Conservation (phyloP, 208 protist genomes). For the Crithidia brevicula region DNA sequence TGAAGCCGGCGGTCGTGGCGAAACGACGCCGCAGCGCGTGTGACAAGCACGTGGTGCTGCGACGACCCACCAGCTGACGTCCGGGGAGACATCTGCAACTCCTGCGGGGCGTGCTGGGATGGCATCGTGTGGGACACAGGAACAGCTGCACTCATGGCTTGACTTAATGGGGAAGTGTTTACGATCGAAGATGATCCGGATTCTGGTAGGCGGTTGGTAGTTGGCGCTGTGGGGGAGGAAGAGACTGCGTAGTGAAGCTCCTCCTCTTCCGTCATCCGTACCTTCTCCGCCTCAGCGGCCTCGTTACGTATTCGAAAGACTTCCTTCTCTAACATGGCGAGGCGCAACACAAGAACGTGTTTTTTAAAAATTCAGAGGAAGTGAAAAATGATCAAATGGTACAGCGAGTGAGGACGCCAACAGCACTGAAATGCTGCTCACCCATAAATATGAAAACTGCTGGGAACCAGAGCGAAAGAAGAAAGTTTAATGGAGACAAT, state of each 20-base stretch:
- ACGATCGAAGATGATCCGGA: too few species aligned
- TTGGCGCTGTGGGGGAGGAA: too few species aligned
- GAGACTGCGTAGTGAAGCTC: not conserved
- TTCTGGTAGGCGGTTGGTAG: too few species aligned
- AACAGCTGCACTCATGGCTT: too few species aligned
- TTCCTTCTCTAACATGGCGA: slow-evolving; percentile 28
- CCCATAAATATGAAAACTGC: too few species aligned
- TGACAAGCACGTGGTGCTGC: slow-evolving; percentile 16
- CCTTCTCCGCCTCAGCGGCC: not conserved
- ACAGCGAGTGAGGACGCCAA: not conserved
- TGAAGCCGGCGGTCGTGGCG: slow-evolving; percentile 35
- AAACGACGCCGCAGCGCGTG: slow-evolving; percentile 37
- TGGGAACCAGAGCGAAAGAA: too few species aligned
- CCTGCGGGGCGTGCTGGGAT: too few species aligned
- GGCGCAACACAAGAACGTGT: not conserved
- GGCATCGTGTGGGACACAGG: too few species aligned
- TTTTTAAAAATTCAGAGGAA: slow-evolving; percentile 16
- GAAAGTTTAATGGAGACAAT: too few species aligned
- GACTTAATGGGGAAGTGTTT: too few species aligned
- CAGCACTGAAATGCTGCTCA: too few species aligned
- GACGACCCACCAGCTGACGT: not conserved
- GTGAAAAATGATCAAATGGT: slow-evolving; percentile 1
- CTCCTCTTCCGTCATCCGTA: too few species aligned
- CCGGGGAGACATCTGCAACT: slow-evolving; percentile 1
- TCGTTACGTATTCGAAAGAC: slow-evolving; percentile 45